phyloP scores from a whole-genome alignment of 192 early-diverging fungal genomes.

The Podochytrium sp. region DNA sequence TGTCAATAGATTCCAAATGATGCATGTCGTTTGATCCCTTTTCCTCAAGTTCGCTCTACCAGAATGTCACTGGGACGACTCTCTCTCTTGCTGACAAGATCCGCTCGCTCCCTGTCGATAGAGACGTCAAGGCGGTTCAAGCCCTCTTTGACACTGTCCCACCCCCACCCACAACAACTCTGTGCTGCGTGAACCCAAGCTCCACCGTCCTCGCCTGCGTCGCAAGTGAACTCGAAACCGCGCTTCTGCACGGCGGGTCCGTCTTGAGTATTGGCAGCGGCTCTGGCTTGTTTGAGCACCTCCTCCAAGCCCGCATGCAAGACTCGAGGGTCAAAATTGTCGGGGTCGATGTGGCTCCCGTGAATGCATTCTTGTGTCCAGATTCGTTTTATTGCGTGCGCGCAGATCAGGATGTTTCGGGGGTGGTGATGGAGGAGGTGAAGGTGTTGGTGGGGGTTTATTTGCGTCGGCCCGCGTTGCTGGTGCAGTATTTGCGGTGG shows the following conservation, averaged over 20 bases:
- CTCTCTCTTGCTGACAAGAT: constrained; percentile 4
- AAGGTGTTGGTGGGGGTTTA: neutral
- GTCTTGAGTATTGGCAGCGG: constrained; percentile 21
- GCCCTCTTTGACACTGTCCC: neutral
- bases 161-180: neutral
- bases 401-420: neutral
- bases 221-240: neutral
- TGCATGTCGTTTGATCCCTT: no score
- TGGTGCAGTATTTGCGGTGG: neutral
- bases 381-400: neutral
- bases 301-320: neutral
- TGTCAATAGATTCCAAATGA: no score
- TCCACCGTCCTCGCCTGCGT: neutral
- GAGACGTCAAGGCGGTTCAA: neutral
- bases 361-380: neutral
- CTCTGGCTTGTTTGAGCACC: constrained; percentile 11
- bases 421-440: neutral
- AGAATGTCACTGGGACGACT: neutral
- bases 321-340: neutral
- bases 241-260: neutral
- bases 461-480: neutral
- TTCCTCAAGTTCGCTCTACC: constrained; percentile 2
- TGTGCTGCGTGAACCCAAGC: constrained; percentile 11
- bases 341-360: constrained; percentile 11
- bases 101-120: neutral